A percentile compares a stretch with the other conserved stretches of the same genome.
phyloP scores from a whole-genome alignment of 2,329 filamentous ascomycete genomes.

The Aureobasidium sp. region DNA sequence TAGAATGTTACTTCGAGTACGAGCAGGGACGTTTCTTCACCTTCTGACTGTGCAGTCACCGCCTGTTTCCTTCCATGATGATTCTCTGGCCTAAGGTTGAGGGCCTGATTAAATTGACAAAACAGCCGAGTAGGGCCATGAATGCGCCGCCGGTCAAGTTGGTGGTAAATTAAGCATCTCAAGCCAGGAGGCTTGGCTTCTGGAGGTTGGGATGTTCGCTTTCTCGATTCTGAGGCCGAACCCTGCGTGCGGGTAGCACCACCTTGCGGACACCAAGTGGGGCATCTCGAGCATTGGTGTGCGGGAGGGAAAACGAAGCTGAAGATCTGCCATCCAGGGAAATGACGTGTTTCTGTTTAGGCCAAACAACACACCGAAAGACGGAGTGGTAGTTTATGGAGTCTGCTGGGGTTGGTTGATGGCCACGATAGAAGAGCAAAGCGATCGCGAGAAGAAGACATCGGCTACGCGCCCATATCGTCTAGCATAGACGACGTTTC shows the following conservation, averaged over 20 bases:
- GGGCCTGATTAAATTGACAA: not conserved
- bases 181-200: slow-evolving; percentile 11
- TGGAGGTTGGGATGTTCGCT: slow-evolving; percentile 2
- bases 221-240: not conserved
- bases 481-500: not conserved
- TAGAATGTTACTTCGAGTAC: not conserved
- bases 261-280: slow-evolving; percentile 14
- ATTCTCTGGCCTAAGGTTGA: not conserved
- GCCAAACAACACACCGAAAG: not conserved
- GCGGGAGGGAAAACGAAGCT: slow-evolving; percentile 1
- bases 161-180: slow-evolving; percentile 14
- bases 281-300: slow-evolving; percentile 6
- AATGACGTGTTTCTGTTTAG: slow-evolving; percentile 15
- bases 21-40: slow-evolving; percentile 10
- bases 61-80: not conserved
- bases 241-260: slow-evolving; percentile 13
- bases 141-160: slow-evolving; percentile 9
- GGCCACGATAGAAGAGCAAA: not conserved
- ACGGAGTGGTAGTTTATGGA: not conserved
- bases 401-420: not conserved
- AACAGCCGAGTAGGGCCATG: slow-evolving; percentile 5
- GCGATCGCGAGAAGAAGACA: not conserved
- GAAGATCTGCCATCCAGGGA: slow-evolving; percentile 13
- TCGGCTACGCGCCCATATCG: not conserved
- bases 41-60: not conserved